Percentiles rank a stretch among this genome's conserved stretches.
Conservation (phyloP, 495 filamentous ascomycete species). For the Eremomyces bilateralis region DNA sequence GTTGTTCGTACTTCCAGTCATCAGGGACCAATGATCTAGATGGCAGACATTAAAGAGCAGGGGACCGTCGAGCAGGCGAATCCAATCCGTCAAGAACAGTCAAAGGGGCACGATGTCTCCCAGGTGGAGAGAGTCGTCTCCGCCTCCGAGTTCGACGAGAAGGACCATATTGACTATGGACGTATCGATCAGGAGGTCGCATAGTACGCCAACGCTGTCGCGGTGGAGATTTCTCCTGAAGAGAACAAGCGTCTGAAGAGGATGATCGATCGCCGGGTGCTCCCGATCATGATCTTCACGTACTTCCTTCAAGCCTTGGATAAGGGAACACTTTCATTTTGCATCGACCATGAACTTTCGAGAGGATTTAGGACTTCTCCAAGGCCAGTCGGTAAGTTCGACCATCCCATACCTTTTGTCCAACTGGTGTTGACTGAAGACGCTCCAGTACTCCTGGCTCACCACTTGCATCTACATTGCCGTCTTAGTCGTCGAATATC, state of each 20-base stretch:
- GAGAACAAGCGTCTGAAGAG: constrained; percentile 30
- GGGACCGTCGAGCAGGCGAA: no score
- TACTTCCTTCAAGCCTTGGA: constrained; percentile 58
- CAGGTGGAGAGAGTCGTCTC: no score
- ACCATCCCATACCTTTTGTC: background rate
- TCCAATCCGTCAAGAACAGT: no score
- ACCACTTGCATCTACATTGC: constrained; percentile 33
- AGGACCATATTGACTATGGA: constrained; percentile 28
- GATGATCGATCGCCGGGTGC: constrained; percentile 27
- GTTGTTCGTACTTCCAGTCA: no score
- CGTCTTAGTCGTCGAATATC: constrained; percentile 30
- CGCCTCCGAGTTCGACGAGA: constrained; percentile 19
- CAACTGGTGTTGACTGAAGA: background rate
- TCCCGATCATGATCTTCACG: constrained; percentile 31
- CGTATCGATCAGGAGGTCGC: constrained; percentile 42
- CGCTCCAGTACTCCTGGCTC: constrained; percentile 24
- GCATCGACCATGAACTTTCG: constrained; percentile 48
- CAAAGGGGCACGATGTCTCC: no score
- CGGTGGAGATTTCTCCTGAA: constrained; percentile 29
- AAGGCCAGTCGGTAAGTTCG: constrained; percentile 25
- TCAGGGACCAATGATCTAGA: no score
- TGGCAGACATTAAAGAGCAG: no score
- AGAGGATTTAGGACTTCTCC: constrained; percentile 26
- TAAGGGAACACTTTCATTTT: constrained; percentile 48
- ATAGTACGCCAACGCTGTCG: constrained; percentile 31